Base-by-base conservation (phyloP, 1,284 basidiomycete species). In the Ceratobasidium sp. region DNA sequence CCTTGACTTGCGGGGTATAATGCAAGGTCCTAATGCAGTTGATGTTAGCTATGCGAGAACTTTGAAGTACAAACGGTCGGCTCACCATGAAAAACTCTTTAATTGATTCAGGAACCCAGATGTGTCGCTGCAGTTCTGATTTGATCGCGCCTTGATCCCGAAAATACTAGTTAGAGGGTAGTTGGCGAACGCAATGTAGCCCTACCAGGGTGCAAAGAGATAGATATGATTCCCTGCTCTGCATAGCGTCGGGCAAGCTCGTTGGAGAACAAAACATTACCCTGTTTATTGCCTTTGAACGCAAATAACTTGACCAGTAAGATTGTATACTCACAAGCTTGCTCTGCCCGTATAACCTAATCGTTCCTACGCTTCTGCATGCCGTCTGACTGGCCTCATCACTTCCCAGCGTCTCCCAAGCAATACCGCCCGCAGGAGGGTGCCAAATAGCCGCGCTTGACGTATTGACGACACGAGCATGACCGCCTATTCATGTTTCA, bases 181-280 rank as follows among this genome's bases (percentile, higher is more conserved):
- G n/a, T n/a, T n/a, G n/a, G n/a, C n/a, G n/a, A n/a, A n/a, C n/a
- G n/a, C n/a, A n/a, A n/a, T n/a, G n/a, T n/a, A 43, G 9, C 56
- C 74, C 74, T 77, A 77, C 86, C 85, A 1, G 86, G 86, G 76
- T 89, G 84, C 0, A 87, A 77, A 1, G 86, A 84, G 0, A 81
- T 83, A 0, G 85, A 87, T 2, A 89, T 82, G 39, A 89, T 83
- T 19, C 86, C 86, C 73, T 87, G 80, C 16, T 84, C 84, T 0
- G 82, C 85, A 76, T 88, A 87, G 74, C 85, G 79, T 29, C 84
- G 79, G 2, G 85, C 84, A 4, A 90, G 78, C 76, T 88, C 86
- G 43, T 84, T 84, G 0, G 87, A 81, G 53, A 86, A 80, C 0
- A 88, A 77, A 3, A 87, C 79, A 74, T 87, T 86, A 0, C 83